Percentiles rank a stretch among this genome's conserved stretches.
These are phyloP conservation scores for Chytriomyces hyalinus DNA, from an alignment of 192 early-diverging fungal species.

Conservation along the genomic window DNA sequence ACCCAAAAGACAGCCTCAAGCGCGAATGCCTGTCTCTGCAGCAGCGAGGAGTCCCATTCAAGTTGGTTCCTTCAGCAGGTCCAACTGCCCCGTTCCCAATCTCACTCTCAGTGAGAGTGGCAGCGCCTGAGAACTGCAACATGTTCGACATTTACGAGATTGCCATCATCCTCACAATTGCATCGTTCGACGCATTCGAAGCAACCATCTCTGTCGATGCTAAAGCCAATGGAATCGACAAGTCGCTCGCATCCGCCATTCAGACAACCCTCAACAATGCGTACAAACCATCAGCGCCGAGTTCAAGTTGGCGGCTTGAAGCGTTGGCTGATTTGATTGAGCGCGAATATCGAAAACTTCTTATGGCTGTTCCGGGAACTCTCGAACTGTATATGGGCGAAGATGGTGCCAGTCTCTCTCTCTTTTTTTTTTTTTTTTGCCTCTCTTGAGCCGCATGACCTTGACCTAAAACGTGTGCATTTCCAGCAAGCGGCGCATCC, in stretches of 20 bases:
- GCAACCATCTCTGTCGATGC: background rate
- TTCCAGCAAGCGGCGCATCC: background rate
- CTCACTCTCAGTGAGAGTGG: background rate
- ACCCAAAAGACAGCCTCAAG: background rate
- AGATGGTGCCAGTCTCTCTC: background rate
- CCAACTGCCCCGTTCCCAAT: background rate
- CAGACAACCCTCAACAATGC: too few species aligned
- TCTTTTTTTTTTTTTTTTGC: too few species aligned
- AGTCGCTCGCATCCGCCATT: background rate
- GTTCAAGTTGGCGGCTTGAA: background rate
- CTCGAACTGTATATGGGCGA: conserved; percentile 8
- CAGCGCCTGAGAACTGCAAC: background rate
- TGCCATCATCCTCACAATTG: background rate
- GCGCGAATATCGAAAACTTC: background rate
- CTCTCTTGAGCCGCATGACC: too few species aligned
- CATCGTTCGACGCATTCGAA: background rate
- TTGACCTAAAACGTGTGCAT: too few species aligned
- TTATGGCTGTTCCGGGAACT: background rate
- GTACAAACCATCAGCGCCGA: background rate
- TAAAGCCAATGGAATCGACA: background rate
- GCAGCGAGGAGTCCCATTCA: background rate
- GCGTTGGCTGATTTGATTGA: background rate
- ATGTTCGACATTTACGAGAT: background rate
- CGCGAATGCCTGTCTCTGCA: background rate
- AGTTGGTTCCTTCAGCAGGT: background rate